Evolutionary conservation across 192 early-diverging fungal genomes (phyloP), one percentile per base, ranked within the genome.

Genomic region (Backusella tarrabulga): DNA sequence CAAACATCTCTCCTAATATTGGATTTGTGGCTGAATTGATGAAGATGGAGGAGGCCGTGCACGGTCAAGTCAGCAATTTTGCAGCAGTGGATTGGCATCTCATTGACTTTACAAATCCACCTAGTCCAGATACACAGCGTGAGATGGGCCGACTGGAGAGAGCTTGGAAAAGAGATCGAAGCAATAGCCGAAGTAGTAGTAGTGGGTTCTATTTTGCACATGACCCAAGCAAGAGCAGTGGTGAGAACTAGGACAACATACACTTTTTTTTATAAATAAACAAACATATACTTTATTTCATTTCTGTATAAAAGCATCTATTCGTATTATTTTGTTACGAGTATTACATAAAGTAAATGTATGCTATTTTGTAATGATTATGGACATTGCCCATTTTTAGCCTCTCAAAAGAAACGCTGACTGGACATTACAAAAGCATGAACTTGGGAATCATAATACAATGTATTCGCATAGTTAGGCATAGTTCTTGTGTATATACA

Each of bases 1-100:
- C 87, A 34, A 88, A 88, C n/a, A 90, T 93, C 73, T 90, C 88
- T 12, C 92, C 92, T 29, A 94, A 94, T 77, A 88, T 94, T 81
- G 93, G 93, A 15, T 94, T 94, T 80, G 89, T 92, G 71, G 82
- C 90, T 19, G 88, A 92, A 46, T 68, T 94, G 60, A 82, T 91
- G 82, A 85, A 88, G 68, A 78, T 94, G 50, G 93, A 94, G 82
- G 85, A 87, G 67, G 80, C 87, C 19, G 83, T 90, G 2, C 81
- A 88, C 68, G 91, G 87, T 19, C 68, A 73, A 42, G 83, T 84
- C 11, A 80, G 79, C 34, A 78, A 70, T 35, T 84, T 84, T 70
- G 73, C 75, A 34, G 76, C 73, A 34, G 75, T 75, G 5, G 81
- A 83, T 32, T 83, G 81, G 81, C 74, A 77, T 26, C 23, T 38